Evolutionary conservation across 306 rosid genomes (phyloP), one percentile per base, ranked within the genome.

Genomic region (Morella rubra): DNA sequence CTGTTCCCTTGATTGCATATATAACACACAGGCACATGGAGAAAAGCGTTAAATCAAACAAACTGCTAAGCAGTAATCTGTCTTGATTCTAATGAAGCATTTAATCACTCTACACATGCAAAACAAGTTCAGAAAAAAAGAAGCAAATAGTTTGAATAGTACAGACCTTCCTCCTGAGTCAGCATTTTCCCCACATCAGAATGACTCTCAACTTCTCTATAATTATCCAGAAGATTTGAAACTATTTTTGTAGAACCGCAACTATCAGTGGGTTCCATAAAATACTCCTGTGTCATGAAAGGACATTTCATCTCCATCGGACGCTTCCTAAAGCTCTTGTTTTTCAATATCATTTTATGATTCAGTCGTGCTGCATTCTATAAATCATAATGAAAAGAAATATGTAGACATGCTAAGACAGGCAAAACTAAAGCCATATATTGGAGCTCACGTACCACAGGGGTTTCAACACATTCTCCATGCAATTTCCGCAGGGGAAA

Each of bases 331-430:
- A 77, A 89, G 76, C 75, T 95, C 99, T 69, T 87, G 97, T 78
- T 92, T 95, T 82, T 91, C 99, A 77, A 92, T 84, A 81, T 92
- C 97, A 54, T 91, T 97, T 0, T 97, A 92, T 54, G 98, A 90
- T 81, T 87, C 99, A 6, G 97, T 92, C 37, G 99, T 90, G 80
- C 96, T 92, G 88, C 89, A 95, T 88, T 95, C 99, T 95, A 89
- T 41, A 59, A 82, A 69, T 69, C 82, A 77, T 81, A 62, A 53
- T 55, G 78, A 62, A 51, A 88, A 53, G 52, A 15, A 40, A 60
- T 19, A 75, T 56, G 24, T 24, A 76, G n/a, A 32, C 51, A 19
- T 67, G 74, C 40, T 40, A 44, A 45, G 53, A 44, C 50, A 51
- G 15, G 4, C 46, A 62, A 47, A 65, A 16, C 41, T 5, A 24